Base-by-base conservation (phyloP, 352 stramenopile species). In the Phytophthora macrochlamydospora region DNA sequence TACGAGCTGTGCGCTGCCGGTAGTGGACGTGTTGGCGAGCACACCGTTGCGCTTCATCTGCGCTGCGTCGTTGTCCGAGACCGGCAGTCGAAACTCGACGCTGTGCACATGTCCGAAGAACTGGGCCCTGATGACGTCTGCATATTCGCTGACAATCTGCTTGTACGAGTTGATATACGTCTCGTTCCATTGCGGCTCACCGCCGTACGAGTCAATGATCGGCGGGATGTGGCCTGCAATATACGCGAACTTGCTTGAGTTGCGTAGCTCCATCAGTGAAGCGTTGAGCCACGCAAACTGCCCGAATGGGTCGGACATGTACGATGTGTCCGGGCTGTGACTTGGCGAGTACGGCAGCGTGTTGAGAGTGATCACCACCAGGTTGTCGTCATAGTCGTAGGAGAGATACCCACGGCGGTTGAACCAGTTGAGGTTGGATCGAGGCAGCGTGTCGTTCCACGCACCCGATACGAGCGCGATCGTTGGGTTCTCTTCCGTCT, bases 91-190 rank as follows among this genome's bases (percentile, higher is more conserved):
- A 65, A 97, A 96, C 77, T 98, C 94, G 64, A 97, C 78, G 14
- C 82, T 92, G 75, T 98, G 94, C 5, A 98, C 76, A 74, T 98
- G 94, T 5, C 91, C 94, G 79, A 97, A 98, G 42, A 98, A 69
- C 68, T 95, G 87, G 2, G 81, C 78, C 66, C 97, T 91, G 44
- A 97, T 75, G 48, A 91, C 69, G 24, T 83, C 69, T 0, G 76
- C 37, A 63, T 87, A 93, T 53, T 78, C 40, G 28, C 65, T 62
- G 7, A 97, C 66, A 38, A 97, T 91, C 2, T 59, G 31, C 62
- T 89, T 83, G 79, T 98, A 98, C 37, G 51, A 78, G 0, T 75
- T 62, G 24, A 97, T 87, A 71, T 98, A 98, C 59, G 77, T 64
- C 35, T 88, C 71, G 40, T 93, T 82, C 92, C 94, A 98, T 59